phyloP scores from a whole-genome alignment of 192 early-diverging fungal species.

The Oehlia diaphana region DNA sequence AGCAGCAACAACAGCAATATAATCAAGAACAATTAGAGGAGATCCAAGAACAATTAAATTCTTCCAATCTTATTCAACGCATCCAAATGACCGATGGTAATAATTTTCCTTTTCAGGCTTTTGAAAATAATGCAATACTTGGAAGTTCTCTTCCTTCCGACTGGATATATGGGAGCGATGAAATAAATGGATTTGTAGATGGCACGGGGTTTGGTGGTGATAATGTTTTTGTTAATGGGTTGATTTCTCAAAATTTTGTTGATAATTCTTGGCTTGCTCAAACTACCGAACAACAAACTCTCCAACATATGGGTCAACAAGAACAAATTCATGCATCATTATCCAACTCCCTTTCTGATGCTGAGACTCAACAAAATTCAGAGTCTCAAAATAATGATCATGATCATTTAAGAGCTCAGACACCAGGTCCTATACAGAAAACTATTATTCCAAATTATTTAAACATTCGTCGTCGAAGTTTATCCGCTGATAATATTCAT shows the following conservation, averaged over 20 bases:
- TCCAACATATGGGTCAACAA: background rate
- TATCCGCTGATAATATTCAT: slow-evolving; percentile 30
- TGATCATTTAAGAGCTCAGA: slow-evolving; percentile 17
- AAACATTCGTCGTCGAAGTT: slow-evolving; percentile 25
- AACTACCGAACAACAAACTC: background rate
- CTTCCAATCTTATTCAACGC: slow-evolving; percentile 8
- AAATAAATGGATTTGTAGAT: slow-evolving; percentile 1
- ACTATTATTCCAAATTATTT: slow-evolving; percentile 23
- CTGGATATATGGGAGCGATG: background rate
- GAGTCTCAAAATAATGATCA: background rate
- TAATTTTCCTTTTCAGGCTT: slow-evolving; percentile 16
- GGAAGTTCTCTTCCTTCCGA: slow-evolving; percentile 10
- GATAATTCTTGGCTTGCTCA: background rate
- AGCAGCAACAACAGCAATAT: slow-evolving; percentile 12
- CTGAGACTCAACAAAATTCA: slow-evolving; percentile 3
- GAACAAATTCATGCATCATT: slow-evolving; percentile 1
- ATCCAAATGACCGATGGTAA: background rate
- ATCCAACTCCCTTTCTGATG: background rate
- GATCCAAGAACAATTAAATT: slow-evolving; percentile 12
- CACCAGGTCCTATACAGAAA: slow-evolving; percentile 15
- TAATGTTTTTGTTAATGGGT: slow-evolving; percentile 4
- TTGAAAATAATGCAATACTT: slow-evolving; percentile 13
- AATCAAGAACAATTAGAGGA: slow-evolving; percentile 24
- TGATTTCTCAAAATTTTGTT: slow-evolving; percentile 18
- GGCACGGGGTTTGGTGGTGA: background rate